These are phyloP conservation scores for Rosa persica DNA, from an alignment of 306 rosid species.

Conservation along the genomic window DNA sequence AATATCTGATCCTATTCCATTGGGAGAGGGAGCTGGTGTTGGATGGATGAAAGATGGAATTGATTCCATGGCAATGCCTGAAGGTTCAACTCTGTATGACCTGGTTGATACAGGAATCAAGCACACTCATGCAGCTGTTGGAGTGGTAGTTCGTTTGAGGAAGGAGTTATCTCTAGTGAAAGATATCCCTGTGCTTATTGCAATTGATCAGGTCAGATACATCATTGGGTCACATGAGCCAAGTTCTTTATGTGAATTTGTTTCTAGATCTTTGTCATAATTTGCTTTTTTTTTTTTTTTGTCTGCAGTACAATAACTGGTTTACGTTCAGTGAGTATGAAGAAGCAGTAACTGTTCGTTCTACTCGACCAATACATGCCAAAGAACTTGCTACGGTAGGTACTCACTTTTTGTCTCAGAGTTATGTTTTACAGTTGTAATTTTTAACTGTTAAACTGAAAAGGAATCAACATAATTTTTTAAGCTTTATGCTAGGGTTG, in stretches of 20 bases:
- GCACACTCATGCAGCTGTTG: slow-evolving; percentile 91
- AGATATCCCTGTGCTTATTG: slow-evolving; percentile 86
- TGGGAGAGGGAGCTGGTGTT: slow-evolving; percentile 98
- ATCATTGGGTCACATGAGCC: slow-evolving; percentile 8
- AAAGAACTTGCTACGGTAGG: slow-evolving; percentile 83
- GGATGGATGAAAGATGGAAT: slow-evolving; percentile 83
- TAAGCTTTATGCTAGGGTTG: background rate
- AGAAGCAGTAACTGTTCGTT: slow-evolving; percentile 79
- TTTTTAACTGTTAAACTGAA: background rate
- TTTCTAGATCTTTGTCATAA: slow-evolving; percentile 2
- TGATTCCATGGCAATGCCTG: slow-evolving; percentile 71
- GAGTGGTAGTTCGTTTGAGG: slow-evolving; percentile 87
- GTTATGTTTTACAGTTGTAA: background rate
- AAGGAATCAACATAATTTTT: background rate
- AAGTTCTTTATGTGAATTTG: slow-evolving; percentile 1
- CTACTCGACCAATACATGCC: slow-evolving; percentile 83
- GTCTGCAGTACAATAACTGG: slow-evolving; percentile 88
- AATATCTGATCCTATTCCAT: slow-evolving; percentile 68
- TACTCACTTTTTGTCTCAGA: slow-evolving; percentile 13
- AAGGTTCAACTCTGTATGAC: slow-evolving; percentile 77
- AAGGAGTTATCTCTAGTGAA: slow-evolving; percentile 88
- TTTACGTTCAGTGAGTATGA: slow-evolving; percentile 92
- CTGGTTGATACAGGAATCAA: slow-evolving; percentile 80
- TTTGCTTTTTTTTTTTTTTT: slow-evolving; percentile 30
- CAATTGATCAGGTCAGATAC: slow-evolving; percentile 85